phyloP scores from a whole-genome alignment of 1,284 basidiomycete species.

The Rhodotorula sp. region DNA sequence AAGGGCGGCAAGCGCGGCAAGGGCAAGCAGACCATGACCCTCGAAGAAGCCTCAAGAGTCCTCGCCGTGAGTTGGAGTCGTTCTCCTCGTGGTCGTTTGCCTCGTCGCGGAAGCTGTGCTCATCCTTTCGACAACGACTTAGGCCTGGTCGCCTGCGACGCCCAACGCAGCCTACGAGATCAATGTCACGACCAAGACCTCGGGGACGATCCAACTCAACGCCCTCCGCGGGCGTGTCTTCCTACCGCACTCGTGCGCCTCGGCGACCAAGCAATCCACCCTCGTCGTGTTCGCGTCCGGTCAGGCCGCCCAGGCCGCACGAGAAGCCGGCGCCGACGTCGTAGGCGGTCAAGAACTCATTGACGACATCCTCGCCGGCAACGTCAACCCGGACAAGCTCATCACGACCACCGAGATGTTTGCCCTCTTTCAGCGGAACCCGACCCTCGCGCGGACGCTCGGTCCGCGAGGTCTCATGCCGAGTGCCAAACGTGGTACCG shows the following conservation, averaged over 20 bases:
- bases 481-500: slow-evolving; percentile 86
- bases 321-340: slow-evolving; percentile 74
- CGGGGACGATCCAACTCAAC: slow-evolving; percentile 63
- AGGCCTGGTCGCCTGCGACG: slow-evolving; percentile 35
- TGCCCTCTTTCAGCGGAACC: slow-evolving; percentile 64
- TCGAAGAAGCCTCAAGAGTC: slow-evolving; percentile 36
- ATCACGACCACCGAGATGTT: slow-evolving; percentile 79
- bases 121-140: neutral
- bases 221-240: slow-evolving; percentile 74
- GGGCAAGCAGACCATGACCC: slow-evolving; percentile 21
- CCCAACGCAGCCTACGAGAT: slow-evolving; percentile 67
- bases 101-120: neutral
- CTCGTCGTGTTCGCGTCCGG: slow-evolving; percentile 87
- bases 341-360: slow-evolving; percentile 82
- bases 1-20: slow-evolving; percentile 15
- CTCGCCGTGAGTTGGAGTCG: slow-evolving; percentile 29
- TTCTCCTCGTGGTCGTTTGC: neutral
- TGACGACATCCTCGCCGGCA: slow-evolving; percentile 69
- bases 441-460: slow-evolving; percentile 78
- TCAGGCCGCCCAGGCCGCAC: slow-evolving; percentile 64
- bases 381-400: slow-evolving; percentile 71
- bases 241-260: slow-evolving; percentile 71
- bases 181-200: slow-evolving; percentile 69
- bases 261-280: slow-evolving; percentile 59
- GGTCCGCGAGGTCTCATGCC: slow-evolving; percentile 96